A percentile compares a stretch with the other conserved stretches of the same genome.
Conservation (phyloP, 2,329 filamentous ascomycete genomes). For the Xylariales sp. region DNA sequence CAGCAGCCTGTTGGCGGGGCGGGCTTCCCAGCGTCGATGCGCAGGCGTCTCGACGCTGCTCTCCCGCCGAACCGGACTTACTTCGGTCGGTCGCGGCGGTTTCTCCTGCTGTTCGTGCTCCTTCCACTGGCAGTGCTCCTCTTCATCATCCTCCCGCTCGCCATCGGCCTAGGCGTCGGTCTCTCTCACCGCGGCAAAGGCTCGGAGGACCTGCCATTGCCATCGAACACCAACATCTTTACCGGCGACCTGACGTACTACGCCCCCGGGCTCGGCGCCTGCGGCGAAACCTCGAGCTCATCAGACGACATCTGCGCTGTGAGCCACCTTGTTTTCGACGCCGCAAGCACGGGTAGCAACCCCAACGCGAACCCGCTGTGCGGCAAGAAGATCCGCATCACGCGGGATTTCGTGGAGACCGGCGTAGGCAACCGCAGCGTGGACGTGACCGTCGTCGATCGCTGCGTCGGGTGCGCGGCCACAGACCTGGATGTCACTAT, state of each 20-base stretch:
- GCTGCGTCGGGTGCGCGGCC: conserved; percentile 48
- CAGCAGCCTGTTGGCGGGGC: neutral
- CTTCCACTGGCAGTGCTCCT: conserved; percentile 15
- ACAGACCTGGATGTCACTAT: conserved; percentile 46
- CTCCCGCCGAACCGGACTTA: conserved; percentile 20
- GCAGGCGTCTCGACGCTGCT: conserved; percentile 13
- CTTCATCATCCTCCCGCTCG: conserved; percentile 17
- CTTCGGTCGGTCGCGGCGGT: conserved; percentile 17
- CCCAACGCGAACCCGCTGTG: conserved; percentile 53
- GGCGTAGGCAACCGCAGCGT: conserved; percentile 30
- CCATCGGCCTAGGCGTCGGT: conserved; percentile 20
- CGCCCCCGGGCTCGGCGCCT: conserved; percentile 61
- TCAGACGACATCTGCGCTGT: conserved; percentile 62
- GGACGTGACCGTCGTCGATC: conserved; percentile 64
- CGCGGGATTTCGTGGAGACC: conserved; percentile 37
- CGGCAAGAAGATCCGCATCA: conserved; percentile 60
- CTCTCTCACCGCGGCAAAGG: conserved; percentile 11
- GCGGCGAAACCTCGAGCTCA: conserved; percentile 52
- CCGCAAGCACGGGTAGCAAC: conserved; percentile 37
- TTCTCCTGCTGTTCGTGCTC: conserved; percentile 16
- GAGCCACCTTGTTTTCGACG: conserved; percentile 63
- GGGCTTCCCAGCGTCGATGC: conserved; percentile 5
- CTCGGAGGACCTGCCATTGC: conserved; percentile 14
- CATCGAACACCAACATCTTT: conserved; percentile 26
- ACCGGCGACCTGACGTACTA: conserved; percentile 69